phyloP scores from a whole-genome alignment of 768 basidiomycete genomes.

The Cyclocybe cylindracea region DNA sequence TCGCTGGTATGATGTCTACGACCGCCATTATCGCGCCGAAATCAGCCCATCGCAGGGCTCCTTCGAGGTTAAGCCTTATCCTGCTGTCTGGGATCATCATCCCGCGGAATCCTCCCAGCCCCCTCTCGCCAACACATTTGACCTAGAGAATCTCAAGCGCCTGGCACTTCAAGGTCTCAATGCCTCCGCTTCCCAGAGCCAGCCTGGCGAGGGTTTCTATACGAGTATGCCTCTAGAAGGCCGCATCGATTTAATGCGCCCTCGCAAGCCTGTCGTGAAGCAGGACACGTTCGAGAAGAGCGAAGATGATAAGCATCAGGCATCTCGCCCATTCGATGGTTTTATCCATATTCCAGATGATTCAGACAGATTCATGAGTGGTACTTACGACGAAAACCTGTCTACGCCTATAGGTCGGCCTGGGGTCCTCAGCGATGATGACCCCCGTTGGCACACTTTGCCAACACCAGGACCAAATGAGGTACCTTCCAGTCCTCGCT shows the following conservation, averaged over 20 bases:
- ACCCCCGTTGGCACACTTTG: conserved; percentile 46
- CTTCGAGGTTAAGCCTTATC: conserved; percentile 68
- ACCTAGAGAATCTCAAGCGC: conserved; percentile 64
- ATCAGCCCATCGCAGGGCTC: conserved; percentile 39
- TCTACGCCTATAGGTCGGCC: conserved; percentile 40
- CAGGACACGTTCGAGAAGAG: conserved; percentile 12
- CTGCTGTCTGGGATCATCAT: conserved; percentile 73
- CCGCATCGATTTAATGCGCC: conserved; percentile 85
- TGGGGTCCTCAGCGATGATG: conserved; percentile 27
- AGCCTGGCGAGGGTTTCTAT: conserved; percentile 68
- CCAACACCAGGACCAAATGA: conserved; percentile 66
- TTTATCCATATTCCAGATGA: conserved; percentile 16
- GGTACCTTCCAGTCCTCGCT: conserved; percentile 60
- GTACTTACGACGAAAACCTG: conserved; percentile 27
- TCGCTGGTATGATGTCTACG: conserved; percentile 90
- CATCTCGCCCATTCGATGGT: conserved; percentile 22
- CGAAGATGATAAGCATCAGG: conserved; percentile 13
- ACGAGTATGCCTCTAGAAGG: conserved; percentile 83
- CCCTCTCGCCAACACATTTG: conserved; percentile 33
- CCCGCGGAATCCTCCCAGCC: conserved; percentile 14
- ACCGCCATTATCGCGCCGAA: conserved; percentile 77
- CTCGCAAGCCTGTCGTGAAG: conserved; percentile 27
- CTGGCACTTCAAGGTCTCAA: conserved; percentile 62
- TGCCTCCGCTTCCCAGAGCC: conserved; percentile 22
- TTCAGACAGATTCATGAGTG: conserved; percentile 16